Base-by-base conservation (phyloP, 306 rosid genomes). In the Dalbergia cochinchinensis region DNA sequence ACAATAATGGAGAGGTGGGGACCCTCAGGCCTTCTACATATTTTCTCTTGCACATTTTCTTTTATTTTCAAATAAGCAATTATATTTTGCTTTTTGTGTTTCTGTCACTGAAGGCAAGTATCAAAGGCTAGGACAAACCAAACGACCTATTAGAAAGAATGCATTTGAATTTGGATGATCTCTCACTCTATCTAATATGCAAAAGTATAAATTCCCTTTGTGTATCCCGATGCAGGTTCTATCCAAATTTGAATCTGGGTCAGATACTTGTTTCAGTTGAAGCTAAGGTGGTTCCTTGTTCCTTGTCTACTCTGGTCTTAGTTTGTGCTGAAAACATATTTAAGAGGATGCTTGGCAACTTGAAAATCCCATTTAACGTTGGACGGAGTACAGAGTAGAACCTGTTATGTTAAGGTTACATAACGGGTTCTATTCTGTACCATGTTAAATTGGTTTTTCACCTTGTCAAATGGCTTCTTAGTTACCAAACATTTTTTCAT, bases 1-100 rank as follows among this genome's bases (percentile, higher is more conserved):
- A 74, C 78, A 61, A 83, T 93, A 53, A 91, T 93, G 91, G 89
- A 78, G 78, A 91, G 92, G 99, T 93, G 68, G 66, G 88, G 58
- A 48, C 62, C 71, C 81, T 13, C 7, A 11, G 76, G 42, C 11
- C 55, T 71, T 83, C 55, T 71, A 7, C 59, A 50, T 59, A 39
- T 48, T 44, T 63, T 71, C 34, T 65, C 35, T 54, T 58, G 20
- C 61, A 45, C 35, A 26, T 59, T 74, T 60, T 60, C 19, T 58
- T 70, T 67, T 44, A 12, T 39, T 61, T 19, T 55, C 35, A 60
- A 62, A 69, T 78, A 71, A 77, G 26, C 45, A 19, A 67, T 4
- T 59, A 35, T 65, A 53, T 45, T 51, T 86, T 79, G 51, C 74
- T 78, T 33, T 54, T 5, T 12, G 65, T 44, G 26, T 42, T 73